Evolutionary conservation across 495 filamentous ascomycete genomes (phyloP).

Genomic region (Ramalina intermedia): DNA sequence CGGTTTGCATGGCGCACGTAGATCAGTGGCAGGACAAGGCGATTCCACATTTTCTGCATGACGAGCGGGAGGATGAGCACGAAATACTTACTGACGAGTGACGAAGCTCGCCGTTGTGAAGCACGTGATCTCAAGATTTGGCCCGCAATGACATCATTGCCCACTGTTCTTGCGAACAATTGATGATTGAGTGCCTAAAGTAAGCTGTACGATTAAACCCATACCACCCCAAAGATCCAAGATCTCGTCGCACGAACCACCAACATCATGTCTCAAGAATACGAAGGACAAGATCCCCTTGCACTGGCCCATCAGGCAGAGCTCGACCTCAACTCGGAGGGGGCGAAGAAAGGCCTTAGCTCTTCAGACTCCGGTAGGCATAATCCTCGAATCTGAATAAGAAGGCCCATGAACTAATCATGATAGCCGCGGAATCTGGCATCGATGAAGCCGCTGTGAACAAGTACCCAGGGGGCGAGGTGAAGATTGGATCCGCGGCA

Average conservation of each 20-base stretch:
- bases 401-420: not conserved
- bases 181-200: too few species aligned
- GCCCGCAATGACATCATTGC: too few species aligned
- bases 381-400: not conserved
- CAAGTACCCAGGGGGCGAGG: slow-evolving; percentile 28
- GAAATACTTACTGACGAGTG: too few species aligned
- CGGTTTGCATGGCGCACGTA: too few species aligned
- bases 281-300: slow-evolving; percentile 24
- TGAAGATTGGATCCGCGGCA: slow-evolving; percentile 28
- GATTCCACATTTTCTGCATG: too few species aligned
- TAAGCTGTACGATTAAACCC: too few species aligned
- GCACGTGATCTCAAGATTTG: too few species aligned
- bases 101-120: too few species aligned
- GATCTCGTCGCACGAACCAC: not conserved
- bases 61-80: too few species aligned
- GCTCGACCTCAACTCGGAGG: slow-evolving; percentile 31
- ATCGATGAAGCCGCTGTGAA: slow-evolving; percentile 22
- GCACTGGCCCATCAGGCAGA: slow-evolving; percentile 31
- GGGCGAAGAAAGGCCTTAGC: slow-evolving; percentile 26
- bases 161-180: too few species aligned
- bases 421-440: slow-evolving; percentile 29
- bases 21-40: too few species aligned
- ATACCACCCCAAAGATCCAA: not conserved
- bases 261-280: slow-evolving; percentile 21
- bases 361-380: slow-evolving; percentile 11